Conservation (phyloP, 345 rosid species). For the Aquilaria sinensis region DNA sequence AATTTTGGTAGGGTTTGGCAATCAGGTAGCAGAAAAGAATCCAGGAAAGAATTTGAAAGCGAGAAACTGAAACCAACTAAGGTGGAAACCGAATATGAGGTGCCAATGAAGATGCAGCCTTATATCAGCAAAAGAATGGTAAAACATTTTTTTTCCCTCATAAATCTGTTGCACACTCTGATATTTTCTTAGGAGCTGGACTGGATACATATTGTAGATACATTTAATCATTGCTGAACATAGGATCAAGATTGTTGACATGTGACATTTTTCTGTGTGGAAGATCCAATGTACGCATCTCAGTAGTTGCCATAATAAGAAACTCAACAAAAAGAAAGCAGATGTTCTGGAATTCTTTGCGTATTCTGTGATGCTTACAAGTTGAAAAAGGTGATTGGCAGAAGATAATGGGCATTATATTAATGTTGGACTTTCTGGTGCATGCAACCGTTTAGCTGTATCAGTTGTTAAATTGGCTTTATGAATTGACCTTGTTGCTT, state of each 20-base stretch:
- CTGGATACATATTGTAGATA: background rate
- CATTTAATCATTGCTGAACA: background rate
- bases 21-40: slow-evolving; percentile 81
- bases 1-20: slow-evolving; percentile 98
- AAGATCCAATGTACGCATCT: background rate
- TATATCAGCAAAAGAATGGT: slow-evolving; percentile 79
- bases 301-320: background rate
- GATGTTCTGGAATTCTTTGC: background rate
- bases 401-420: no score
- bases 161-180: background rate
- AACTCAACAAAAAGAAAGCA: background rate
- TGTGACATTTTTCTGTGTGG: slow-evolving; percentile 13
- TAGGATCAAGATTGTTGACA: background rate
- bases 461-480: background rate
- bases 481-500: background rate
- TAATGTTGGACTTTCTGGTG: background rate
- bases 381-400: background rate
- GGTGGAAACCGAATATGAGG: slow-evolving; percentile 37
- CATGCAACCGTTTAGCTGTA: background rate
- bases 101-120: slow-evolving; percentile 48
- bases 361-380: background rate
- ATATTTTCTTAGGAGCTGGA: background rate
- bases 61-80: slow-evolving; percentile 50
- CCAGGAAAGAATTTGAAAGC: slow-evolving; percentile 79
- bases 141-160: slow-evolving; percentile 13